Evolutionary conservation across 371 early-diverging fungal genomes (phyloP).

Genomic region (Rhizopus stolonifer): DNA sequence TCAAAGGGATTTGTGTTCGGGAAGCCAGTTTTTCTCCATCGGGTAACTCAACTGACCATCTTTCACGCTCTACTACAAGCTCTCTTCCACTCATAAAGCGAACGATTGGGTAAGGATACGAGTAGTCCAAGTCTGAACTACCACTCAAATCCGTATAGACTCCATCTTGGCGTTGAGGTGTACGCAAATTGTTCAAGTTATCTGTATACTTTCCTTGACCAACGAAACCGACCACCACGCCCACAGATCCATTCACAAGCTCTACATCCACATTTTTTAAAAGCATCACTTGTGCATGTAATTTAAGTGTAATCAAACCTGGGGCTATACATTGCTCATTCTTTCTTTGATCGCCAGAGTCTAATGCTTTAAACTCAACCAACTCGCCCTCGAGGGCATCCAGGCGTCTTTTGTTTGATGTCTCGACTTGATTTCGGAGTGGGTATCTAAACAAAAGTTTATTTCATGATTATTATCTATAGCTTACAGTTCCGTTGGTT

Average conservation of each 20-base stretch:
- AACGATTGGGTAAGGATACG: slow-evolving; percentile 52
- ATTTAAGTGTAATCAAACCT: slow-evolving; percentile 62
- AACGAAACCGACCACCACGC: slow-evolving; percentile 68
- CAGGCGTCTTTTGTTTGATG: slow-evolving; percentile 65
- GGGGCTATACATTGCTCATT: slow-evolving; percentile 62
- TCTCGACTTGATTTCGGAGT: slow-evolving; percentile 72
- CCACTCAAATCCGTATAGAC: background rate
- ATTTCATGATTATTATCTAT: background rate
- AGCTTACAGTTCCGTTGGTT: slow-evolving; percentile 78
- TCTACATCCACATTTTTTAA: slow-evolving; percentile 69
- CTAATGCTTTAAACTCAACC: slow-evolving; percentile 37
- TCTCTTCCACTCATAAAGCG: slow-evolving; percentile 50
- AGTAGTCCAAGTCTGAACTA: slow-evolving; percentile 6
- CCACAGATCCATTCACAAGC: slow-evolving; percentile 36
- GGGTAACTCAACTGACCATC: slow-evolving; percentile 62
- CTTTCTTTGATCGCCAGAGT: slow-evolving; percentile 43
- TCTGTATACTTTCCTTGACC: slow-evolving; percentile 28
- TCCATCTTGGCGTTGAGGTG: slow-evolving; percentile 21
- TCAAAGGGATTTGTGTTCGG: slow-evolving; percentile 66
- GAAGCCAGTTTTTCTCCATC: slow-evolving; percentile 35
- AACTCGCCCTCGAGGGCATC: slow-evolving; percentile 50
- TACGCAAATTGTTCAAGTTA: slow-evolving; percentile 4
- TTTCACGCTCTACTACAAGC: slow-evolving; percentile 52
- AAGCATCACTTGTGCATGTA: slow-evolving; percentile 88
- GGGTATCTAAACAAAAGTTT: slow-evolving; percentile 55